Base-by-base conservation (phyloP, 2,329 filamentous ascomycete genomes). In the Aspergillus latus region DNA sequence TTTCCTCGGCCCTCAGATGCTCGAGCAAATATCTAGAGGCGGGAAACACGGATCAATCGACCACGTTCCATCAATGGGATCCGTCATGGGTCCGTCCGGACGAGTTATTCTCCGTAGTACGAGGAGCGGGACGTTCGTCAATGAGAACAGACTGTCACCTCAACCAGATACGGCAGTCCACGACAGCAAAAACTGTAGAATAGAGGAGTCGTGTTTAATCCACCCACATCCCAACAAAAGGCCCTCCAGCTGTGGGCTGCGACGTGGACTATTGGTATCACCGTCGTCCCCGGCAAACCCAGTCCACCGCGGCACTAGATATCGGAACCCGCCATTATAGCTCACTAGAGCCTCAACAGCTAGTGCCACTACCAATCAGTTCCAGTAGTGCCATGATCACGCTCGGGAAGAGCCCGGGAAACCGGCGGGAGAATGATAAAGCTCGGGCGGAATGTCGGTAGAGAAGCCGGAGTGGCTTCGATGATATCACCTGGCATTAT, bases 31-130 rank as follows among this genome's bases (percentile, higher is more conserved):
- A 11, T 9, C 32, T 21, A 16, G 7, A 4, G 4, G 15, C n/a
- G 13, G 44, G n/a, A 47, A 34, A 34, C 44, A 46, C 16, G 48
- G 48, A 13, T 42, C 30, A 44, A 9, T 36, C 13, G 29, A 6
- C 39, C 48, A 56, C 49, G 49, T 56, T 56, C 54, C 44, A 16
- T 39, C 44, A 30, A 4, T 6, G 45, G n/a, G 47, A 39, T 29
- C 44, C 43, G 49, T 36, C 49, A 48, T 49, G 49, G 44, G 37
- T 49, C 44, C 29, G 9, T 13, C 49, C 54, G 54, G 54, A 52
- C 36, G 37, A 48, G 54, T 16, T 49, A 48, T 56, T 48, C 54
- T 56, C 54, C 49, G 47, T 45, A 21, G 46, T 32, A 49, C 37
- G 26, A 50, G 13, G 16, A 43, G 26, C 36, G 48, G 36, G 48